Percentiles rank a stretch among this genome's conserved stretches.
These are phyloP conservation scores for Plenodomus lindquistii DNA, from an alignment of 2,329 filamentous ascomycete species.

Conservation along the genomic window DNA sequence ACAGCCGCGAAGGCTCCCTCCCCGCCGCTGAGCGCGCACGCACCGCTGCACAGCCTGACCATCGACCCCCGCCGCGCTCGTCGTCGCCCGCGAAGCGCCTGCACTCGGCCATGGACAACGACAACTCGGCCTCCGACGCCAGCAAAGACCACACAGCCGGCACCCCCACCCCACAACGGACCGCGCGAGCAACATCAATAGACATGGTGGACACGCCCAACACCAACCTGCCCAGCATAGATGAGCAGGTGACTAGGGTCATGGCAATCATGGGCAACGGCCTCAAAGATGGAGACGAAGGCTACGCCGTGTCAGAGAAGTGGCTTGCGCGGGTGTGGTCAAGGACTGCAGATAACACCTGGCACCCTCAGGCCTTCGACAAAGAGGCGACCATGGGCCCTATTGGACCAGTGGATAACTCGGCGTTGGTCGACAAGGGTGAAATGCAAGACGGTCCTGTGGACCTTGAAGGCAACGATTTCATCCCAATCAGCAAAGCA, in stretches of 20 bases:
- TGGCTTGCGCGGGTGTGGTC: conserved; percentile 67
- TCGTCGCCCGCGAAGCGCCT: conserved; percentile 60
- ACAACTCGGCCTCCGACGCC: conserved; percentile 41
- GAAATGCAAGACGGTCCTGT: conserved; percentile 25
- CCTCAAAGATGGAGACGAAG: conserved; percentile 71
- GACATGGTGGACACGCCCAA: conserved; percentile 48
- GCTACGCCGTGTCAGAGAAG: conserved; percentile 74
- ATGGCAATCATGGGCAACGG: conserved; percentile 61
- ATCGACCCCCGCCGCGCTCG: conserved; percentile 45
- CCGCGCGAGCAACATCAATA: conserved; percentile 45
- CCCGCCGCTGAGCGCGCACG: conserved; percentile 29
- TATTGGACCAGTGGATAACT: conserved; percentile 84
- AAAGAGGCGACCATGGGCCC: conserved; percentile 65
- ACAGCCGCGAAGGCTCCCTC: conserved; percentile 46
- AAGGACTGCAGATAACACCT: conserved; percentile 36
- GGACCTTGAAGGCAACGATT: conserved; percentile 54
- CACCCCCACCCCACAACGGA: conserved; percentile 24
- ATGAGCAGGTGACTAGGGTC: conserved; percentile 76
- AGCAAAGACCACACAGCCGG: conserved; percentile 31
- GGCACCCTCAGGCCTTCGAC: conserved; percentile 54
- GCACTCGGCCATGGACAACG: conserved; percentile 58
- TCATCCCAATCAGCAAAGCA: conserved; percentile 74
- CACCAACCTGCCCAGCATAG: conserved; percentile 43
- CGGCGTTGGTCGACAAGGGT: conserved; percentile 62
- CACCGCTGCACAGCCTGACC: conserved; percentile 19